These are phyloP conservation scores for Alopecurus myosuroides DNA, from an alignment of 176 grass and related monocot species.

Conservation along the genomic window DNA sequence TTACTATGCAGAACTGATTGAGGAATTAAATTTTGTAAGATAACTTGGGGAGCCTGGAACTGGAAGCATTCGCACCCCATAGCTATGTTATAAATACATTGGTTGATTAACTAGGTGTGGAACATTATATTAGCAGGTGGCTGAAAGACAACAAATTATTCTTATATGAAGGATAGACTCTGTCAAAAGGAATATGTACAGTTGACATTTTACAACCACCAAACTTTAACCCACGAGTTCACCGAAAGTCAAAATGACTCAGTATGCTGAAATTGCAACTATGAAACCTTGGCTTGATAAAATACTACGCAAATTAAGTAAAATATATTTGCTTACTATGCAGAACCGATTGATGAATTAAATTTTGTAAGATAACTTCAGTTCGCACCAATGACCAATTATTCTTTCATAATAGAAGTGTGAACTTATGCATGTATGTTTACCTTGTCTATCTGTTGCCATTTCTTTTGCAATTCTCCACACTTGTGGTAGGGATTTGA, in stretches of 20 bases:
- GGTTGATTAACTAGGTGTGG: not conserved
- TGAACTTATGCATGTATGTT: not conserved
- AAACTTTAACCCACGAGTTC: not conserved
- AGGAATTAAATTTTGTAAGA: conserved; percentile 1
- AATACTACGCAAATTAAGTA: not conserved
- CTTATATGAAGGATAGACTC: not conserved
- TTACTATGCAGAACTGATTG: not conserved
- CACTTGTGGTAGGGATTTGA: conserved; percentile 92
- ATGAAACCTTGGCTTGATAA: not conserved
- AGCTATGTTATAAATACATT: not conserved
- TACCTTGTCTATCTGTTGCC: conserved; percentile 42
- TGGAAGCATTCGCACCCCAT: not conserved
- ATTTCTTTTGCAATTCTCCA: conserved; percentile 57
- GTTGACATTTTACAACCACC: not conserved
- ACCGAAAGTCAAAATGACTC: conserved; percentile 5
- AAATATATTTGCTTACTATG: not conserved
- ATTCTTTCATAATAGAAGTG: not conserved
- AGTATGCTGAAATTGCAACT: conserved; percentile 10
- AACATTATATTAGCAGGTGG: not conserved
- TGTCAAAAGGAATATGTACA: conserved; percentile 2
- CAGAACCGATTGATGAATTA: not conserved
- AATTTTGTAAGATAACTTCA: not conserved
- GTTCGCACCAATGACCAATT: not conserved
- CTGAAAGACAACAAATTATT: not conserved
- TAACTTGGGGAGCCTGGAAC: not conserved